Evolutionary conservation across 306 rosid genomes (phyloP), one percentile per base, ranked within the genome.

Genomic region (Trifolium fragiferum): DNA sequence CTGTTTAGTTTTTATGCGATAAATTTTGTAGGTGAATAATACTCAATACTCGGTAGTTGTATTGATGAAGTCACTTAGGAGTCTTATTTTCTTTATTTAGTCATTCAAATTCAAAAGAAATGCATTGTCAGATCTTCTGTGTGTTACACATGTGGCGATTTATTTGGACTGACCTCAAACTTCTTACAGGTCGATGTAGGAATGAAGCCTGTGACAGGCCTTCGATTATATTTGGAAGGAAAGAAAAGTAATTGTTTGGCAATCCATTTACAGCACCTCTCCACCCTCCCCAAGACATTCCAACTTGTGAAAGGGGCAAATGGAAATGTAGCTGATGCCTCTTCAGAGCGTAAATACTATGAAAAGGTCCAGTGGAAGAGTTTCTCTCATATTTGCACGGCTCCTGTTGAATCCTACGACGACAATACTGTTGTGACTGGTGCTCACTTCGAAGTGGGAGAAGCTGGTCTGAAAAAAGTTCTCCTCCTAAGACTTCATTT

Each of bases 291-390:
- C 44, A 87, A 84, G 78, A 87, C 86, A 78, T 83, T 92, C 82
- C 86, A 75, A 69, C 88, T 92, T 9, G 69, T 73, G 75, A 83
- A 78, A 58, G 88, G 79, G 59, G 77, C 43, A 43, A 82, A 64
- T 47, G 72, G 72, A 59, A 80, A 68, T 41, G 73, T 61, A 4
- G 76, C 88, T 10, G 41, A 44, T 30, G 57, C 63, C 7, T 60
- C 87, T 15, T 66, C 73, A 2, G 98, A 90, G 71, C 89, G 89
- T 53, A 85, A 76, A 72, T 92, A 92, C 82, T 90, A 69, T 5
- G 98, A 90, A 80, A 92, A 88, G 83, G 98, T 92, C 71, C 93
- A 90, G 72, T 88, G 98, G 96, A 88, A 90, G 93, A 92, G 87
- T 80, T 92, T 90, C 84, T 92, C 96, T 58, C 92, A 92, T 41